A percentile compares a stretch with the other conserved stretches of the same genome.
Conservation (phyloP, 2,329 filamentous ascomycete species). For the Neofusicoccum umdonicola region DNA sequence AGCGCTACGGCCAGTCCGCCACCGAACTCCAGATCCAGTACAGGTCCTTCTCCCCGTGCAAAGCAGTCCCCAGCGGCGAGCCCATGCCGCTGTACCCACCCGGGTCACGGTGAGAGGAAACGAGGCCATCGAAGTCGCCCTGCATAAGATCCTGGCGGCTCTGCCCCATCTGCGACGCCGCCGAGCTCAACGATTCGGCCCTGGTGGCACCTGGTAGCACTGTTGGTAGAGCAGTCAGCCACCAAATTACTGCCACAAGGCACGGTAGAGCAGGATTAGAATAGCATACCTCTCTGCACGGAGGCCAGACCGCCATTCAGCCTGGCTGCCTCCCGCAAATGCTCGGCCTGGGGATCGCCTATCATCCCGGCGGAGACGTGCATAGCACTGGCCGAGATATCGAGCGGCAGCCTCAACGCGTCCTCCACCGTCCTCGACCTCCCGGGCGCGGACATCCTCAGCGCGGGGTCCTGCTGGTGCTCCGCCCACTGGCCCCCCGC, state of each 20-base stretch:
- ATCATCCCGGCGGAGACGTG: not conserved
- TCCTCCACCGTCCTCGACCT: not conserved
- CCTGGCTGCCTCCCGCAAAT: not conserved
- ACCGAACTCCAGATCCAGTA: conserved; percentile 8
- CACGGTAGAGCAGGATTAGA: too few species aligned
- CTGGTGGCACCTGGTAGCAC: not conserved
- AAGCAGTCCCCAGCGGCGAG: not conserved
- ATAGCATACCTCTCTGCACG: not conserved
- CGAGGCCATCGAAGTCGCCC: not conserved
- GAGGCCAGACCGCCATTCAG: not conserved
- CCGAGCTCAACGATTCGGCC: not conserved
- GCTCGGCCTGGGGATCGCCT: not conserved
- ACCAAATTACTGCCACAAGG: too few species aligned
- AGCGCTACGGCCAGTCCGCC: not conserved
- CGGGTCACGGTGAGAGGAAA: not conserved
- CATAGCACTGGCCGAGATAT: not conserved
- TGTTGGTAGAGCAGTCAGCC: too few species aligned
- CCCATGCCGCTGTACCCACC: not conserved
- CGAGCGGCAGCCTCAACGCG: not conserved
- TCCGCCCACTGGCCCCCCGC: too few species aligned
- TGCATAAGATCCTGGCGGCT: not conserved
- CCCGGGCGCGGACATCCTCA: not conserved
- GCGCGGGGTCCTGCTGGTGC: too few species aligned
- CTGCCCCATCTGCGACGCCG: not conserved
- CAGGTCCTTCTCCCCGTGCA: not conserved